Evolutionary conservation across 164 flowering plant genomes (phyloP).

Genomic region (Litsea cubeba): DNA sequence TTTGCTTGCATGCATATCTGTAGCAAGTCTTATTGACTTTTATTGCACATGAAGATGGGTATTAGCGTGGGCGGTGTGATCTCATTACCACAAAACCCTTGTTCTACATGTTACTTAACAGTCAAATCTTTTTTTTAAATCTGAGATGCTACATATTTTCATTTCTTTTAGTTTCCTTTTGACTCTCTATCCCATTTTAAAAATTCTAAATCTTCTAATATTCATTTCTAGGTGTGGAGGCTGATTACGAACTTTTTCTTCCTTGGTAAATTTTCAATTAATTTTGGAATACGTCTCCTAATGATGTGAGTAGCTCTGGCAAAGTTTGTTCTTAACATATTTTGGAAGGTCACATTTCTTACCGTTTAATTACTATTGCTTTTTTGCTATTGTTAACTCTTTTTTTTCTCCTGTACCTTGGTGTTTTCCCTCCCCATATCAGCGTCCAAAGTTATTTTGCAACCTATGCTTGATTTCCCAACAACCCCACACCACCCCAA

Average conservation of each 20-base stretch:
- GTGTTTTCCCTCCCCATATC: neutral
- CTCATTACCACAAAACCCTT: neutral
- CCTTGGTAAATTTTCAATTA: conserved; percentile 82
- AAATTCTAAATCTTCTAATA: neutral
- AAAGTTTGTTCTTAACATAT: neutral
- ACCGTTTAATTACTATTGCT: too few relatives aligned
- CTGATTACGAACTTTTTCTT: conserved; percentile 81
- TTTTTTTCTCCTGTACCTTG: neutral
- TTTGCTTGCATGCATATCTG: neutral
- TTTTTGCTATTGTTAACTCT: neutral
- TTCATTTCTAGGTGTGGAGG: conserved; percentile 69
- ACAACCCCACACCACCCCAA: too few relatives aligned
- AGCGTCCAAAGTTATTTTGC: too few relatives aligned
- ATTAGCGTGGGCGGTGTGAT: neutral
- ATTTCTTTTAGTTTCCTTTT: neutral
- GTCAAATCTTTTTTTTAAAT: neutral
- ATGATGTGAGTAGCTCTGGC: conserved; percentile 68
- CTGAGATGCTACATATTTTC: neutral
- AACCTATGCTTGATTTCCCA: too few relatives aligned
- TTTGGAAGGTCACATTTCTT: neutral
- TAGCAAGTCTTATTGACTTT: too few relatives aligned
- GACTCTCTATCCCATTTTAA: neutral
- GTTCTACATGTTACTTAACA: neutral
- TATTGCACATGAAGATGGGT: neutral
- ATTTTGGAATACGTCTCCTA: conserved; percentile 89